Conservation (phyloP, 345 rosid species). For the Hibiscus tridactylites region DNA sequence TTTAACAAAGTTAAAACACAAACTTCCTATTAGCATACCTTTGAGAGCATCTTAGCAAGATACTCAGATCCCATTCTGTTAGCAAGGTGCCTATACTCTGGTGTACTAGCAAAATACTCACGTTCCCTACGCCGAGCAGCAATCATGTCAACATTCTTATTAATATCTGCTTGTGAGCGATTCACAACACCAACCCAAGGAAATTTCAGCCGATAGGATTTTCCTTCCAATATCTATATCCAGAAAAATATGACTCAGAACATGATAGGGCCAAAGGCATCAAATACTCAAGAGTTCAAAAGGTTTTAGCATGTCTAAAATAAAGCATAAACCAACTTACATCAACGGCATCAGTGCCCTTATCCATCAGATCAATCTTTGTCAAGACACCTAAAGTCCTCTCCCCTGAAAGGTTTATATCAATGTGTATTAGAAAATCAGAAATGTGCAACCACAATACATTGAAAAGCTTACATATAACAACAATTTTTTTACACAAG, state of each 20-base stretch:
- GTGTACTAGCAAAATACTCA: constrained; percentile 73
- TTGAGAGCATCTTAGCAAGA: constrained; percentile 90
- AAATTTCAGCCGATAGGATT: constrained; percentile 67
- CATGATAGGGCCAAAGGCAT: constrained; percentile 4
- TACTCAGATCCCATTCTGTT: constrained; percentile 97
- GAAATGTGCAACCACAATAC: neutral
- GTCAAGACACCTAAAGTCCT: constrained; percentile 97
- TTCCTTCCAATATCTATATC: constrained; percentile 84
- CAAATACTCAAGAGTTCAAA: neutral
- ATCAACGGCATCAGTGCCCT: constrained; percentile 96
- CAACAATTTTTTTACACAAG: neutral
- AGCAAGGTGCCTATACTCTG: constrained; percentile 93
- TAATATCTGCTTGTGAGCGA: constrained; percentile 97
- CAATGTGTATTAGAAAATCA: neutral
- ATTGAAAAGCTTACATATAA: neutral
- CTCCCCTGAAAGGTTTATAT: constrained; percentile 55
- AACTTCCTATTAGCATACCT: constrained; percentile 34
- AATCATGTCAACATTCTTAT: constrained; percentile 95
- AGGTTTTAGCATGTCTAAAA: neutral
- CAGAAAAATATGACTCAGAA: constrained; percentile 15
- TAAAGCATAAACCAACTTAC: constrained; percentile 42
- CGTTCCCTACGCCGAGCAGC: constrained; percentile 95
- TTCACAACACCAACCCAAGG: constrained; percentile 99
- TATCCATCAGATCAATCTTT: constrained; percentile 98
- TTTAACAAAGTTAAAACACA: neutral